Base-by-base conservation (phyloP, 768 basidiomycete species). In the Lyophyllum shimeji region DNA sequence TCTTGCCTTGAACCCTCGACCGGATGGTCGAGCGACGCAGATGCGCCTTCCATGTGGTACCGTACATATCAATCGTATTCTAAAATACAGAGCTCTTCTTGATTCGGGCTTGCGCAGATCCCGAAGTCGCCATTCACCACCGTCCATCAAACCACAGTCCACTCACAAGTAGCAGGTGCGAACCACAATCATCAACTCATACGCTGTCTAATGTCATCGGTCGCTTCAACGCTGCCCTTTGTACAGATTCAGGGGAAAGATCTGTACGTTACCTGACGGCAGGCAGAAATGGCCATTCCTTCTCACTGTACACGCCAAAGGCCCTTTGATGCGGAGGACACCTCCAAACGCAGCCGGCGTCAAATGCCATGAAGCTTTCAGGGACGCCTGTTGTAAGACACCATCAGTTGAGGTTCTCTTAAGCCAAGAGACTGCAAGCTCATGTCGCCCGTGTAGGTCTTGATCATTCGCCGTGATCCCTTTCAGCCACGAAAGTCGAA, bases 281-380 rank as follows among this genome's bases (percentile, higher is more conserved):
- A 20, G 15, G 47, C 46, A 20, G 12, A 34, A 56, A 45, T 29
- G 34, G 47, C 29, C 39, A 58, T 45, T 42, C 29, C 50, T 33
- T 59, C 58, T 44, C 60, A 57, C 57, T 29, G 24, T 47, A 25
- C 27, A 40, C 29, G 58, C 42, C 50, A 53, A 52, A 46, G 47
- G 46, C n/a, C 29, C 55, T 48, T 57, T 61, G 55, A 62, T 57
- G 39, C 39, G 34, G 51, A 18, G 54, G 46, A 56, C 34, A 23
- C 15, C 40, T 52, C 42, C 33, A 45, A 46, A 52, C 25, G 29
- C 50, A 57, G 37, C 50, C 56, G 53, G 56, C 51, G 46, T 60
- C 61, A 62, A 39, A 50, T 57, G 69, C 69, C 71, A 71, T 69
- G 66, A 66, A 71, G 63, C 59, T 39, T 54, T 69, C 69, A 73